Evolutionary conservation across 176 grass and related monocot species (phyloP), one percentile per base, ranked within the genome.

Genomic region (Hyparrhenia diplandra): DNA sequence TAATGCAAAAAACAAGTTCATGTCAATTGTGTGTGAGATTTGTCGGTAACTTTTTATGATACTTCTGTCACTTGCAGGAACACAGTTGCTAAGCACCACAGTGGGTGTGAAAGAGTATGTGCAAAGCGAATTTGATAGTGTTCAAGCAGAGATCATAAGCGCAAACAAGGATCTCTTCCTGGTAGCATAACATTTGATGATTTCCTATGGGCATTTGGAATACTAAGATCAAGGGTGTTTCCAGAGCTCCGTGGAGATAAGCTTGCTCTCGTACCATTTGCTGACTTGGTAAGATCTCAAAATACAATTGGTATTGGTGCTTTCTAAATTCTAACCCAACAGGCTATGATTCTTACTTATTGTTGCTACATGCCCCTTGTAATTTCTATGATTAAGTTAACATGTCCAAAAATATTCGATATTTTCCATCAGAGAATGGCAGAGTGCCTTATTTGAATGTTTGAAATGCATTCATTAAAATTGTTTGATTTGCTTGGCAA

Each of bases 141-240:
- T 93, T 67, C 79, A 91, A 82, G 87, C 78, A 18, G 85, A 90
- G 32, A 86, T 95, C 68, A 93, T 99, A 88, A 64, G 28, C 59
- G 47, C 29, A 65, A 93, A 91, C 30, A 90, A 88, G 60, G 80
- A 95, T 59, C 87, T 93, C 54, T 99, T 95, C 86, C 90, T 43
- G 86, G 64, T 71, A 71, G 72, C 30, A 79, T 95, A 81, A 90
- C 88, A 39, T 93, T 37, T 30, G 78, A 83, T 78, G 92, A 99
- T 90, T 99, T 99, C 80, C 80, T 95, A 16, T 99, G 96, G 96
- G 90, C 89, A 28, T 99, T 99, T 24, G 92, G 90, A 62, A 79
- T 95, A 69, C 90, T 98, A 60, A 93, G 92, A 86, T 98, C 92
- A 70, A 95, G 96, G 69, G 92, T 92, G 59, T 98, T 93, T 79